A percentile compares a stretch with the other conserved stretches of the same genome.
phyloP scores from a whole-genome alignment of 495 filamentous ascomycete genomes.

The Hypoxylon crocopeplum region DNA sequence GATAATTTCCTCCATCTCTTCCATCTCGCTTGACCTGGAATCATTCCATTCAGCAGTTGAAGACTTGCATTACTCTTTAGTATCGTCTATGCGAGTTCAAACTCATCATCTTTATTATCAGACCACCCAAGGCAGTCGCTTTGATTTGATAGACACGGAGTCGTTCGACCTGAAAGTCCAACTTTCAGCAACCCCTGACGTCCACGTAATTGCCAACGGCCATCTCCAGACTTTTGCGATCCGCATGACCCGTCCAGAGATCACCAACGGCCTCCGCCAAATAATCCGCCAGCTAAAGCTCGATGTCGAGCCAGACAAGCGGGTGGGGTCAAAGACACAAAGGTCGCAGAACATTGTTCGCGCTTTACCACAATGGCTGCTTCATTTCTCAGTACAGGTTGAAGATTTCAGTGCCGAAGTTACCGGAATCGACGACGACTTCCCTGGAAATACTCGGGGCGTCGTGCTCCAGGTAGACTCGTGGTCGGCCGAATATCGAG shows the following conservation, averaged over 20 bases:
- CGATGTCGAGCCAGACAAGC: conserved; percentile 67
- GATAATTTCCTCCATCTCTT: conserved; percentile 91
- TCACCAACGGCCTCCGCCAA: conserved; percentile 88
- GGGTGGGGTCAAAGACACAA: conserved; percentile 53
- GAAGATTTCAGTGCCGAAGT: conserved; percentile 89
- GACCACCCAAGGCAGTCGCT: conserved; percentile 77
- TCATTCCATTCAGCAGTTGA: conserved; percentile 90
- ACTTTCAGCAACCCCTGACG: conserved; percentile 82
- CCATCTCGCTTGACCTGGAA: conserved; percentile 88
- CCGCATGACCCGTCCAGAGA: conserved; percentile 89
- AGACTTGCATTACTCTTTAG: conserved; percentile 84
- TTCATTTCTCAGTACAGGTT: conserved; percentile 83
- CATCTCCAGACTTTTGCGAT: conserved; percentile 85
- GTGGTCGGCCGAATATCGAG: conserved; percentile 90
- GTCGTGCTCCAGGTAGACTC: conserved; percentile 86
- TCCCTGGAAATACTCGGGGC: conserved; percentile 79
- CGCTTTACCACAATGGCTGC: conserved; percentile 80
- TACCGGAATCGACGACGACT: conserved; percentile 82
- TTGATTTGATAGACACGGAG: conserved; percentile 86
- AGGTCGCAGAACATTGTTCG: conserved; percentile 73
- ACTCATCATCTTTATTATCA: conserved; percentile 97
- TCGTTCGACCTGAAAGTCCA: conserved; percentile 84
- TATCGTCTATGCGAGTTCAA: conserved; percentile 79
- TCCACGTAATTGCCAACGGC: conserved; percentile 80
- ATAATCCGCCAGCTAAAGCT: conserved; percentile 80